Evolutionary conservation across 1,139 yeast genomes (phyloP).

Genomic region (Diutina pseudorugosa): DNA sequence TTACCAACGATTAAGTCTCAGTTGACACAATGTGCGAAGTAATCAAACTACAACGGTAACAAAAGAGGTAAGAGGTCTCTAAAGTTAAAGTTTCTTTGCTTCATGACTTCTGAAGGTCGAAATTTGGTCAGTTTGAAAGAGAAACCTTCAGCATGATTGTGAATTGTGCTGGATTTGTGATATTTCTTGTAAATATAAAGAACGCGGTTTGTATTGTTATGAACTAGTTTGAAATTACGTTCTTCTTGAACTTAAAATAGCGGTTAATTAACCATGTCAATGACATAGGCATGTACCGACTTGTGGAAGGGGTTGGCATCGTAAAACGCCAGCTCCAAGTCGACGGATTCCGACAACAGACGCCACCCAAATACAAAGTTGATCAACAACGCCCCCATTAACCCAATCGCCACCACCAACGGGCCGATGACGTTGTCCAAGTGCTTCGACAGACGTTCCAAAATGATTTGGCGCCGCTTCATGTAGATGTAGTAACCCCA

Average conservation of each 20-base stretch:
- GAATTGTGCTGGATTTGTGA: no score
- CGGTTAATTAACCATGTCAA: background rate
- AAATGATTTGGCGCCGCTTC: slow-evolving; percentile 60
- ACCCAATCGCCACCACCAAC: slow-evolving; percentile 57
- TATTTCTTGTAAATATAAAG: background rate
- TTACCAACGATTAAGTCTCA: no score
- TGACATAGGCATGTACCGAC: background rate
- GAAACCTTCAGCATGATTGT: no score
- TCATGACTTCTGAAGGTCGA: no score
- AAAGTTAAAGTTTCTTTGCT: no score
- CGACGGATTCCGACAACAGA: background rate
- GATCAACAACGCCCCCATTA: slow-evolving; percentile 50
- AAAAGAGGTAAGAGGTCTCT: no score
- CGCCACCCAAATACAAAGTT: slow-evolving; percentile 56
- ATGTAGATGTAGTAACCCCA: slow-evolving; percentile 85
- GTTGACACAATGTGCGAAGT: no score
- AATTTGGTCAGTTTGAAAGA: no score
- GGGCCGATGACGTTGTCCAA: slow-evolving; percentile 89
- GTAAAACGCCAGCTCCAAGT: background rate
- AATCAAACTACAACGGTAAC: no score
- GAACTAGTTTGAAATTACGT: background rate
- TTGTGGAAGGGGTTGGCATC: background rate
- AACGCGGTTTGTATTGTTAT: background rate
- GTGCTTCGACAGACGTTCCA: slow-evolving; percentile 74
- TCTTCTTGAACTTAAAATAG: no score